Evolutionary conservation across 2,329 filamentous ascomycete species (phyloP).

Genomic region (Pseudogymnoascus sp.): DNA sequence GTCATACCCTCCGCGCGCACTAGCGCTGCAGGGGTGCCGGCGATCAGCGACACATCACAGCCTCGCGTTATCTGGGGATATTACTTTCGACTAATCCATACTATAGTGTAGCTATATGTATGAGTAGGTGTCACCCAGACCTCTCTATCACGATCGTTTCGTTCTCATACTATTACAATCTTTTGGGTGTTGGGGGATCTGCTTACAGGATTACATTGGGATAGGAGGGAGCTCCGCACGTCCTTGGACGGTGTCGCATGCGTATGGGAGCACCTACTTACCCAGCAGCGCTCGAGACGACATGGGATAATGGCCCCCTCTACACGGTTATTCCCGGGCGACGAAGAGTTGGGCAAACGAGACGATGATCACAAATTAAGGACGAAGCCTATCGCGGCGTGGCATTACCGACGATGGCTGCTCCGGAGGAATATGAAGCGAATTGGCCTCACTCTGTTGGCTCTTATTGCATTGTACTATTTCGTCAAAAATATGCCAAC

Average conservation of each 20-base stretch:
- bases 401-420: conserved; percentile 33
- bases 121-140: not conserved
- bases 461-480: conserved; percentile 48
- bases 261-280: not conserved
- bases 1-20: not conserved
- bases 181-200: not conserved
- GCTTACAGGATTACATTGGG: not conserved
- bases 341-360: conserved; percentile 57
- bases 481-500: conserved; percentile 56
- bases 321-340: conserved; percentile 39
- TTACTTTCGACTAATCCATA: not conserved
- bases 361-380: conserved; percentile 49
- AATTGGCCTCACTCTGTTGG: conserved; percentile 38
- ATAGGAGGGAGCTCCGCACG: not conserved
- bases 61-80: conserved; percentile 6
- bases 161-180: not conserved
- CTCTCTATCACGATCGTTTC: not conserved
- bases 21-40: not conserved
- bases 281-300: not conserved
- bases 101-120: not conserved
- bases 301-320: conserved; percentile 30
- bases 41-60: not conserved
- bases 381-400: conserved; percentile 24
- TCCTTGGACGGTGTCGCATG: not conserved
- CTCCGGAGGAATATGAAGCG: conserved; percentile 48